Conservation (phyloP, 306 rosid species). For the Comarum palustre region DNA sequence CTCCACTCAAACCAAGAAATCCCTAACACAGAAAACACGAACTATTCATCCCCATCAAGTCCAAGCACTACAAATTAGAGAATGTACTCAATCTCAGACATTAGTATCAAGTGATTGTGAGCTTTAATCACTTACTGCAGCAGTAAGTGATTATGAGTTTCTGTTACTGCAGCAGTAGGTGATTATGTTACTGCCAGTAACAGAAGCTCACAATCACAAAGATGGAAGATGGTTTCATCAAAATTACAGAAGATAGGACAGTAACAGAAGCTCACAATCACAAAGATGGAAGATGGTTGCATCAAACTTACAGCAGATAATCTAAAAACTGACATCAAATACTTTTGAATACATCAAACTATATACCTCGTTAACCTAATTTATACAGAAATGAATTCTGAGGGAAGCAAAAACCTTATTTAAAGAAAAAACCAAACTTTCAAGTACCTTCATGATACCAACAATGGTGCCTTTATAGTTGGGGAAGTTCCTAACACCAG, state of each 20-base stretch:
- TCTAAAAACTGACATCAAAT: neutral
- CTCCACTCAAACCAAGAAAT: constrained; percentile 34
- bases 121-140: too few species aligned
- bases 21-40: constrained; percentile 23
- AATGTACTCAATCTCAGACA: neutral
- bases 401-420: neutral
- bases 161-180: too few species aligned
- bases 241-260: too few species aligned
- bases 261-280: neutral
- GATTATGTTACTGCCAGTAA: too few species aligned
- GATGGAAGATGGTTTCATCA: too few species aligned
- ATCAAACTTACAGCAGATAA: neutral
- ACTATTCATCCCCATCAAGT: neutral
- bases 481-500: constrained; percentile 32
- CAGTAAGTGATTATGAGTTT: too few species aligned
- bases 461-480: constrained; percentile 30
- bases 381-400: too few species aligned
- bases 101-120: neutral
- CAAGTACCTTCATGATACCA: constrained; percentile 27
- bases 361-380: too few species aligned
- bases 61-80: neutral
- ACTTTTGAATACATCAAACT: neutral
- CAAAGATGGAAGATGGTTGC: neutral
- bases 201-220: too few species aligned
- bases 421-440: neutral